Evolutionary conservation across 108 stramenopile genomes (phyloP), one percentile per base, ranked within the genome.

Genomic region (Nitzschia putrida): DNA sequence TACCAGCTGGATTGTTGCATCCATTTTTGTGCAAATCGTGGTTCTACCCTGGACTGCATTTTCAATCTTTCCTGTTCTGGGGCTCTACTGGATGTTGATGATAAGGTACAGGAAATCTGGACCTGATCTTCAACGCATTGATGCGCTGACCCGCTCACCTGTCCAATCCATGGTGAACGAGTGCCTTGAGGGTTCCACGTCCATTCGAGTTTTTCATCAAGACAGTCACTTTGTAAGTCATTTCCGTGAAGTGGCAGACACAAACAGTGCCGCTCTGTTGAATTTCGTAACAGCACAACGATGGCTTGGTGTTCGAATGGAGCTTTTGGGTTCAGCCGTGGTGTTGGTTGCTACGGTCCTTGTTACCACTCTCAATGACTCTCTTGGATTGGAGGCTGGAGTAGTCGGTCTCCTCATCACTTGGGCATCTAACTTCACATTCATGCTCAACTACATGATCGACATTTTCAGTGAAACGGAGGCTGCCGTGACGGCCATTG

Each of bases 281-380:
- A 90, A 90, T 61, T 94, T 88, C 56, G 77, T 91, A 29, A 78
- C 93, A 25, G 87, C 85, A 20, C 93, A 90, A 22, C 64, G 89
- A 53, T 97, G 96, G 96, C 68, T 97, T 9, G 90, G 88, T 12
- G 51, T 92, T 14, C 75, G 96, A 21, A 88, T 95, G 57, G 93
- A 95, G 56, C 40, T 92, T 25, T 82, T 94, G 12, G 94, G 93
- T 13, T 83, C 81, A 21, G n/a, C 74, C 11, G 71, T 91, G 22
- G 88, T 93, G 40, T 72, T 94, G 44, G 41, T 78, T 23, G 75
- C 91, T 23, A 68, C 79, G 5, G 40, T 88, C 1, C 67, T 94
- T 0, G 78, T 92, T 0, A 71, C 91, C 13, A 71, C 69, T 51
- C 78, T 91, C 68, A 88, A 89, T 63, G 76, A 80, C 21, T 39